A percentile compares a stretch with the other conserved stretches of the same genome.
phyloP scores from a whole-genome alignment of 768 basidiomycete species.

The Termitomyces heimii region DNA sequence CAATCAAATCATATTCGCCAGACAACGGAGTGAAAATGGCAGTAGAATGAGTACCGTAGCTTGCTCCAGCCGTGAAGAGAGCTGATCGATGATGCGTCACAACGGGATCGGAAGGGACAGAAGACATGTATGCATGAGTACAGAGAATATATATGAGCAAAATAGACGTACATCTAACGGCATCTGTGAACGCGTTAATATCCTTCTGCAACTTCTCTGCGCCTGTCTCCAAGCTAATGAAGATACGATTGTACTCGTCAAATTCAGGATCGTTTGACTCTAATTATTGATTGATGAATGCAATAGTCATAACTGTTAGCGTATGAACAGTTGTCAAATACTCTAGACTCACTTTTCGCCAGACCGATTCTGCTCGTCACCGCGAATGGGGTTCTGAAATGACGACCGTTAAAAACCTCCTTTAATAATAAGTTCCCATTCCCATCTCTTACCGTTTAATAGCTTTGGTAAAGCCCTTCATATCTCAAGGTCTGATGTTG shows the following conservation, averaged over 20 bases:
- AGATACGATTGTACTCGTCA: slow-evolving; percentile 80
- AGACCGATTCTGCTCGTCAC: slow-evolving; percentile 85
- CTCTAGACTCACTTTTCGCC: slow-evolving; percentile 71
- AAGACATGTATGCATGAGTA: background rate
- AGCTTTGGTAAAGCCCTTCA: slow-evolving; percentile 57
- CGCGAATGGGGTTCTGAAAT: slow-evolving; percentile 81
- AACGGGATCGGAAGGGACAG: background rate
- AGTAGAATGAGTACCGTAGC: slow-evolving; percentile 59
- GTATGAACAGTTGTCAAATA: background rate
- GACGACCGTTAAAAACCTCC: background rate
- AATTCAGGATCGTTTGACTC: slow-evolving; percentile 87
- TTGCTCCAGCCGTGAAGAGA: slow-evolving; percentile 60
- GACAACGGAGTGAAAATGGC: slow-evolving; percentile 59
- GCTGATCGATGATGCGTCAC: slow-evolving; percentile 28
- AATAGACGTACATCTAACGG: slow-evolving; percentile 57
- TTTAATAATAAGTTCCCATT: slow-evolving; percentile 42
- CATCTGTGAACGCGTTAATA: slow-evolving; percentile 79
- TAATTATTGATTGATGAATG: slow-evolving; percentile 12
- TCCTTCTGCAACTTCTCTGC: slow-evolving; percentile 93
- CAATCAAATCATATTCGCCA: slow-evolving; percentile 74
- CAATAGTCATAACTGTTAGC: background rate
- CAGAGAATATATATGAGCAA: background rate
- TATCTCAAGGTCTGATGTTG: slow-evolving; percentile 19
- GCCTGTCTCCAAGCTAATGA: slow-evolving; percentile 68
- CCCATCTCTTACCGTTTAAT: slow-evolving; percentile 29